Conservation (phyloP, 2,329 filamentous ascomycete species). For the Sclerotinia minor region DNA sequence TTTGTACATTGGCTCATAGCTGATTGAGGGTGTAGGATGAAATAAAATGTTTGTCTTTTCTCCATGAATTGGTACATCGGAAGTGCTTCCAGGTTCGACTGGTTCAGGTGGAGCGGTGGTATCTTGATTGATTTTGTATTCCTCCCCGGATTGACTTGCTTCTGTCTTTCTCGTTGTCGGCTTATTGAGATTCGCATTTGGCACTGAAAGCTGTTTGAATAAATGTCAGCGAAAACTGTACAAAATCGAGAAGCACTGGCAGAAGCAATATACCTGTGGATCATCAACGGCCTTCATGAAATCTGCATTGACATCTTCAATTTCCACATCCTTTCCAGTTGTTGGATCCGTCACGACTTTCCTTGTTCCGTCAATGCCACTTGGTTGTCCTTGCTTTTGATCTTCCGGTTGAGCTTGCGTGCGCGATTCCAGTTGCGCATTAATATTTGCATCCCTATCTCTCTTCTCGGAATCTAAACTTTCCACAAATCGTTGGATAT, state of each 20-base stretch:
- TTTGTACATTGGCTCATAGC: slow-evolving; percentile 85
- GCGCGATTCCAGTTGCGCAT: slow-evolving; percentile 49
- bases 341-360: slow-evolving; percentile 80
- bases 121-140: slow-evolving; percentile 85
- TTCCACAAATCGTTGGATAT: slow-evolving; percentile 51
- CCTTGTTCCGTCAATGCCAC: slow-evolving; percentile 46
- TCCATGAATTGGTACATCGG: slow-evolving; percentile 91
- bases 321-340: slow-evolving; percentile 81
- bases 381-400: slow-evolving; percentile 46
- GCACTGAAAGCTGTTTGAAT: slow-evolving; percentile 66
- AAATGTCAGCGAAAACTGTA: not conserved
- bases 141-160: slow-evolving; percentile 67
- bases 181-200: slow-evolving; percentile 84
- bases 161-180: slow-evolving; percentile 71
- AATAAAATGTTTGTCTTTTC: slow-evolving; percentile 97
- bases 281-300: slow-evolving; percentile 70
- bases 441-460: slow-evolving; percentile 69
- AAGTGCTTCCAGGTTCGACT: slow-evolving; percentile 76
- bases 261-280: slow-evolving; percentile 57
- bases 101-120: slow-evolving; percentile 89
- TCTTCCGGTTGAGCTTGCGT: slow-evolving; percentile 45
- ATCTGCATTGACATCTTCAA: slow-evolving; percentile 75
- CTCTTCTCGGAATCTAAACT: slow-evolving; percentile 78
- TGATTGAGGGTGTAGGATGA: slow-evolving; percentile 87
- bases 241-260: slow-evolving; percentile 18